A percentile compares a stretch with the other conserved stretches of the same genome.
These are phyloP conservation scores for Epichloe amarillans DNA, from an alignment of 2,329 filamentous ascomycete species.

Conservation along the genomic window DNA sequence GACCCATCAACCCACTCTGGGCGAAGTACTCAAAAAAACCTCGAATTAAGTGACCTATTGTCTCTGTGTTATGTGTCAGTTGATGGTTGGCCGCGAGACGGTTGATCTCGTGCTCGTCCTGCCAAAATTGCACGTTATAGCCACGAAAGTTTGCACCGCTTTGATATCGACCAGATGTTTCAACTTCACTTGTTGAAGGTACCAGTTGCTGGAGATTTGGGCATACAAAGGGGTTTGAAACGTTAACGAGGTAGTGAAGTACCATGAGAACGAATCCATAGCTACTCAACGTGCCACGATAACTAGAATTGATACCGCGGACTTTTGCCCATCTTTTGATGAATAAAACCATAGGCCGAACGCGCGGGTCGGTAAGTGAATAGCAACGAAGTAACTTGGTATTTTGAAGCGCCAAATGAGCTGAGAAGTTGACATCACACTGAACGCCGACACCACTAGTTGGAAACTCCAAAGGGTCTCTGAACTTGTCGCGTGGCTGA, in stretches of 20 bases:
- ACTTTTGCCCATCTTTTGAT: constrained; percentile 84
- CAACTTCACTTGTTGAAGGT: constrained; percentile 25
- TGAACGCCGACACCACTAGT: constrained; percentile 68
- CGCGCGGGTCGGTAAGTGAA: constrained; percentile 62
- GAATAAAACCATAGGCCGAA: constrained; percentile 68
- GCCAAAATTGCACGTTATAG: constrained; percentile 64
- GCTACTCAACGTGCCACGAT: constrained; percentile 73
- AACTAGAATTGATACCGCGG: constrained; percentile 75
- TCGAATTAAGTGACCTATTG: constrained; percentile 56
- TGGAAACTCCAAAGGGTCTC: constrained; percentile 60
- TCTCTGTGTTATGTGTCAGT: constrained; percentile 56
- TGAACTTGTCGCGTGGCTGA: constrained; percentile 39
- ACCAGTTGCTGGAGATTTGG: constrained; percentile 63
- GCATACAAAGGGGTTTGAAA: constrained; percentile 67
- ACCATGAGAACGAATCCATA: constrained; percentile 92
- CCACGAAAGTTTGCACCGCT: constrained; percentile 38
- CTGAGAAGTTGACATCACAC: constrained; percentile 86
- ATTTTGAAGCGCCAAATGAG: constrained; percentile 71
- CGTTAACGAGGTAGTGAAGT: constrained; percentile 76
- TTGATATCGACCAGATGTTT: constrained; percentile 12
- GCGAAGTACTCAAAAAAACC: constrained; percentile 87
- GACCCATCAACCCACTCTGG: constrained; percentile 40
- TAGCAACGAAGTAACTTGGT: constrained; percentile 75
- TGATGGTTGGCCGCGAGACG: constrained; percentile 42
- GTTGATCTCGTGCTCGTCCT: constrained; percentile 56